Evolutionary conservation across 306 rosid species (phyloP), one percentile per base, ranked within the genome.

Genomic region (Casuarina equisetifolia): DNA sequence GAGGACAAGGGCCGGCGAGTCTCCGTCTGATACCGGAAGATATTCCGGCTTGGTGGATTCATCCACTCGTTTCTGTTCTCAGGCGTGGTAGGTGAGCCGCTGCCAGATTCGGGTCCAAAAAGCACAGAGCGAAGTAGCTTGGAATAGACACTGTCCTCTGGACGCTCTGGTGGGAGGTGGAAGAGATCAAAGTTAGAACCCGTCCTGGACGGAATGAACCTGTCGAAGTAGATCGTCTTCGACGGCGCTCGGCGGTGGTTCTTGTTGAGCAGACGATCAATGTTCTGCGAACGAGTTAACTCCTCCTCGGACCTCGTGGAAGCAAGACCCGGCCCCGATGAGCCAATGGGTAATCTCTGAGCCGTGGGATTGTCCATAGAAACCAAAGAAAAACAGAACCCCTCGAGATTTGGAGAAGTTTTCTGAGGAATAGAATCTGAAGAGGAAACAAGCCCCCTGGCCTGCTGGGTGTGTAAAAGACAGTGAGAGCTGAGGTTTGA

Each of bases 171-270:
- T 36, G 90, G 43, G 43, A 91, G 72, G 69, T 90, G 89, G 19
- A 93, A 88, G 4, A 93, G 87, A 4, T 87, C 87, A 62, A 93
- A 93, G 62, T 93, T 93, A 55, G 98, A 93, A 38, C 89, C 88
- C 52, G 97, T 88, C 91, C 98, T 87, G 85, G 90, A 85, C 0
- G 99, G 99, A 11, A 96, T 96, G 66, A 96, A 96, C 75, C 99
- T 82, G 59, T 96, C 99, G 52, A 97, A 96, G 89, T 92, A 96
- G 54, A 96, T 96, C 43, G 99, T 80, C 73, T 91, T 82, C 4
- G 98, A 96, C 35, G 98, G 97, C 4, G 98, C 85, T 44, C 69
- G 82, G 64, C 83, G 86, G 89, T 92, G 93, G 69, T 85, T 86
- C 40, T 86, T 79, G 82, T 96, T 92, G 46, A 96, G 88, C 90